Base-by-base conservation (phyloP, 2,329 filamentous ascomycete genomes). In the Fusarium mexicanum region DNA sequence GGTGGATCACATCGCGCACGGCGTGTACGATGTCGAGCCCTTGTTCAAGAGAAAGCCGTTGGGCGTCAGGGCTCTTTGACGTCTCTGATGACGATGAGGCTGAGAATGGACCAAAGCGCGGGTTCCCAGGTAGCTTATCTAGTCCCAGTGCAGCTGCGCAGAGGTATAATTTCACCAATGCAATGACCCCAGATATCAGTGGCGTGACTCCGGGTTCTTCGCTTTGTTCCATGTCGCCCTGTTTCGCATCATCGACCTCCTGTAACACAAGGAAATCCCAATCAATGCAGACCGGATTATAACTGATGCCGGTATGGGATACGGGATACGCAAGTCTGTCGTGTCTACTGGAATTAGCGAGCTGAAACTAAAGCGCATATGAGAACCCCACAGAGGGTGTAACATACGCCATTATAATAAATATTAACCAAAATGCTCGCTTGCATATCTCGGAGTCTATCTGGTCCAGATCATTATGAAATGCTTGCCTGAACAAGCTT, bases 301-400 rank as follows among this genome's bases (percentile, higher is more conserved):
- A 24, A 44, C 41, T 44, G 10, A 44, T 44, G 6, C 41, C 16
- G 16, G 41, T 44, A 6, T 24, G 16, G 2, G 14, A 24, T 24
- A 44, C n/a, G 6, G 41, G 41, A 17, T 44, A 44, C n/a, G n/a
- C 41, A 44, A 44, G 41, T 24, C 41, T 44, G 14, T 44, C n/a
- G n/a, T 44, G n/a, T 0, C n/a, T 44, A 44, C n/a, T 44, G 0
- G 16, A 6, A 0, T 44, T 11, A 24, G 41, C 17, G 5, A 17
- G 6, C 3, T 44, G n/a, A 11, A 17, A 11, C 4, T 11, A 11
- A 24, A 24, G 8, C 1, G 41, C 41, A 43, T 6, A 16, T 17
- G 1, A 4, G 4, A 43, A 17, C n/a, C 0, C 41, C 5, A 14
- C 41, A 24, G 5, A 24, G 17, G n/a, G 14, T 43, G 2, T 3